phyloP scores from a whole-genome alignment of 257 asterid genomes.

The Capsicum chinense region DNA sequence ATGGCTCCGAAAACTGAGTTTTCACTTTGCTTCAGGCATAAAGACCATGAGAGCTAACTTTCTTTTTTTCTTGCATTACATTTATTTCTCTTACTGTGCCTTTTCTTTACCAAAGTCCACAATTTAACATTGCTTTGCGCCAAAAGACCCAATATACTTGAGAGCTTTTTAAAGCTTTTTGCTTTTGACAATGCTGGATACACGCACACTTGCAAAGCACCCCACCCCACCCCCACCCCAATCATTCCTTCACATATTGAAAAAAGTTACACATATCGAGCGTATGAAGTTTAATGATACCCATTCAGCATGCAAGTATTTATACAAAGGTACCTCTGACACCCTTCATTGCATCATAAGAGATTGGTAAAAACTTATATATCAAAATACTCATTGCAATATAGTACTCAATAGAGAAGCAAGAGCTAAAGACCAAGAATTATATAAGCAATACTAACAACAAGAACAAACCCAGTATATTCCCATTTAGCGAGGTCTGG shows the following conservation, averaged over 20 bases:
- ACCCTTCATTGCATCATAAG: not conserved
- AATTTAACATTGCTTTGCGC: no score
- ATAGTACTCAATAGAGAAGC: conserved; percentile 5
- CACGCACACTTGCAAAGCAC: no score
- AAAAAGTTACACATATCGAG: not conserved
- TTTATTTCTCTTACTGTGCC: no score
- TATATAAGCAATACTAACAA: not conserved
- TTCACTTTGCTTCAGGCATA: not conserved
- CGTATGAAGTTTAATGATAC: conserved; percentile 14
- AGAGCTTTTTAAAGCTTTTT: no score
- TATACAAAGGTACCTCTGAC: not conserved
- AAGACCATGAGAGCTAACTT: not conserved
- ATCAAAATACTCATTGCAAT: not conserved
- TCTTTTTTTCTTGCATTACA: no score
- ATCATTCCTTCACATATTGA: not conserved
- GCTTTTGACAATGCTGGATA: no score
- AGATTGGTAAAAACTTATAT: not conserved
- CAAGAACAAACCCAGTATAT: no score
- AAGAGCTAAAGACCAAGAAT: not conserved
- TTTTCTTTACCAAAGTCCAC: no score
- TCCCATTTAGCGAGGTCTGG: no score
- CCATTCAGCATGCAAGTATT: not conserved
- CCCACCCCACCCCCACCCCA: no score
- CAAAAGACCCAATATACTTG: no score
- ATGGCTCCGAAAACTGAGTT: not conserved